These are phyloP conservation scores for Croton setiger DNA, from an alignment of 441 rosid species.

Conservation along the genomic window DNA sequence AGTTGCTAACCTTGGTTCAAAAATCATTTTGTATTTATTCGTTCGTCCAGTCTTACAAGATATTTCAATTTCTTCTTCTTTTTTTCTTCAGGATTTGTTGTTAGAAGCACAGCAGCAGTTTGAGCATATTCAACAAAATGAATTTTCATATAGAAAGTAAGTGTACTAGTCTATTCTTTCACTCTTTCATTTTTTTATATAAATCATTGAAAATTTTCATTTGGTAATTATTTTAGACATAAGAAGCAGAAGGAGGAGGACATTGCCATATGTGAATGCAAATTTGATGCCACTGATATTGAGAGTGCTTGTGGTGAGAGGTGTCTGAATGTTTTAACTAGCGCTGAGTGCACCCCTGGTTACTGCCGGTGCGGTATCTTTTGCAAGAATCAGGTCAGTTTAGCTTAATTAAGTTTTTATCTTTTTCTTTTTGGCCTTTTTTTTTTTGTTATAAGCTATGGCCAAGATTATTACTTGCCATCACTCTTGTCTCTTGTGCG, in stretches of 20 bases:
- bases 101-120: slow-evolving; percentile 44
- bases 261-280: slow-evolving; percentile 80
- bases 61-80: background rate
- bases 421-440: too few species aligned
- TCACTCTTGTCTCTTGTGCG: background rate
- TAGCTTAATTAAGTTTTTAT: background rate
- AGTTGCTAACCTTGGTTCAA: background rate
- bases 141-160: slow-evolving; percentile 65
- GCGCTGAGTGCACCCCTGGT: slow-evolving; percentile 84
- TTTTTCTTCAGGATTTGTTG: slow-evolving; percentile 43
- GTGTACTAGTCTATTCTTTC: slow-evolving; percentile 3
- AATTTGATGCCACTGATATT: slow-evolving; percentile 57
- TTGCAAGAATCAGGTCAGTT: slow-evolving; percentile 81
- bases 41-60: background rate
- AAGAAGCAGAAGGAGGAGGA: slow-evolving; percentile 91
- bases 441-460: background rate
- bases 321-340: slow-evolving; percentile 80
- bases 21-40: background rate
- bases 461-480: background rate
- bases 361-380: slow-evolving; percentile 71
- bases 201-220: background rate
- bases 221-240: slow-evolving; percentile 42
- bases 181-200: background rate
- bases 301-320: slow-evolving; percentile 85
- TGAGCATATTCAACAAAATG: slow-evolving; percentile 65